phyloP scores from a whole-genome alignment of 495 filamentous ascomycete genomes.

The Tuber brumale region DNA sequence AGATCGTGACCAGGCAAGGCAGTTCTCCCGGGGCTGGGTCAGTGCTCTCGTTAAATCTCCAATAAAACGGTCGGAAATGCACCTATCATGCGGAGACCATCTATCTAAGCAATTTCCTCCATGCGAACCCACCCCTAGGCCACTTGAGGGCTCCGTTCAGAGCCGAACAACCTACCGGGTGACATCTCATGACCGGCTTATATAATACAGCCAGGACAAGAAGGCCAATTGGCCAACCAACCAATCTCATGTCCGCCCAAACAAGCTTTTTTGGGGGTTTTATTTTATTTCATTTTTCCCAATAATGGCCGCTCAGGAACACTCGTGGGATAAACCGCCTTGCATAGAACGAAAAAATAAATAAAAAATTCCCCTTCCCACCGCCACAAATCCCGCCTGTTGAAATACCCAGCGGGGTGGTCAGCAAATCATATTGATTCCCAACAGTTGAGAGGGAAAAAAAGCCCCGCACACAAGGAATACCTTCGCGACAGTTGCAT shows the following conservation, averaged over 20 bases:
- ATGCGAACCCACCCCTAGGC: neutral
- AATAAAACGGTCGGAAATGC: neutral
- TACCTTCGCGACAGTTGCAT: neutral
- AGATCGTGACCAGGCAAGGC: neutral
- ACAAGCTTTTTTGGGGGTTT: neutral
- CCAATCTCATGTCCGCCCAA: neutral
- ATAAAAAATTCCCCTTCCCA: neutral
- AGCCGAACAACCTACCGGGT: neutral
- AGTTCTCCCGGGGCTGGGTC: neutral
- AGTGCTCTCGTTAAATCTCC: neutral
- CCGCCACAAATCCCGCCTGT: neutral
- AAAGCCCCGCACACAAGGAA: neutral
- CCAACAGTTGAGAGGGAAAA: neutral
- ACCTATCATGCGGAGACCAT: neutral
- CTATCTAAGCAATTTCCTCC: neutral
- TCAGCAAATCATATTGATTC: neutral
- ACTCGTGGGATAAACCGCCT: conserved; percentile 5
- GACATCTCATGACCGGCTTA: conserved; percentile 5
- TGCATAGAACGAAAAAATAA: neutral
- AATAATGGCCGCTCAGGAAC: neutral
- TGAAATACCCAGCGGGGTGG: conserved; percentile 1
- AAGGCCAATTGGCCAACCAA: neutral
- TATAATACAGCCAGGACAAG: neutral
- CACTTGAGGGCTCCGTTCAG: neutral
- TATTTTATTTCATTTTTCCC: conserved; percentile 3